Evolutionary conservation across 2,329 filamentous ascomycete species (phyloP), one percentile per base, ranked within the genome.

Genomic region (Rhynchosporium agropyri): DNA sequence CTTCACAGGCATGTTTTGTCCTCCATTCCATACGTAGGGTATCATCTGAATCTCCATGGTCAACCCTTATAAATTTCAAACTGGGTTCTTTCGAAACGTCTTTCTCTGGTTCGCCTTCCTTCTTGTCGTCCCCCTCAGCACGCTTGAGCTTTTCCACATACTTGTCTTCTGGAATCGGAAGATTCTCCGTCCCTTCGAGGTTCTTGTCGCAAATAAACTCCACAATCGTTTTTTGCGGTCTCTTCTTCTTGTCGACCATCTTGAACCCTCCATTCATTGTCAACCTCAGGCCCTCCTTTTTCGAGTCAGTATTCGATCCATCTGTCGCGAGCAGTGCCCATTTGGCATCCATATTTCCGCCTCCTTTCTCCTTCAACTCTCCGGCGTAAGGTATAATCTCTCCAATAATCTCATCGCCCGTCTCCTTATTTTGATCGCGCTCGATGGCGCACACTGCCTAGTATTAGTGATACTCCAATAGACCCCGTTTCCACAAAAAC

Each of bases 1-100:
- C 80, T 73, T 92, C 88, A 75, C 95, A 98, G 0, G 91, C 94
- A 73, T 92, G 88, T 76, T 94, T 92, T 13, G 94, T 97, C 73
- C 84, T 80, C 94, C 94, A 99, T 42, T 89, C 88, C 72, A 98
- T 76, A 60, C 87, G 85, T 67, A 98, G 77, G 10, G 91, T 84
- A 63, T 86, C 84, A 1, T 81, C 76, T 31, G 81, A 76, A n/a
- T 82, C 78, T 7, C 79, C 79, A 60, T 83, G 84, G 58, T 86
- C 82, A 2, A 82, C 84, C 71, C 88, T 86, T 63, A 91, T 82
- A 77, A 92, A 96, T 63, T 89, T 80, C 64, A 98, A 79, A 66
- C 90, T 90, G 10, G 85, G 82, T 56, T 81, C 78, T 15, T 74
- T 70, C 58, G 73, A 65, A 4, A 73, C 71, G 28, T 70, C 71